These are phyloP conservation scores for Ganoderma multipileum DNA, from an alignment of 1,284 basidiomycete species.

Conservation along the genomic window DNA sequence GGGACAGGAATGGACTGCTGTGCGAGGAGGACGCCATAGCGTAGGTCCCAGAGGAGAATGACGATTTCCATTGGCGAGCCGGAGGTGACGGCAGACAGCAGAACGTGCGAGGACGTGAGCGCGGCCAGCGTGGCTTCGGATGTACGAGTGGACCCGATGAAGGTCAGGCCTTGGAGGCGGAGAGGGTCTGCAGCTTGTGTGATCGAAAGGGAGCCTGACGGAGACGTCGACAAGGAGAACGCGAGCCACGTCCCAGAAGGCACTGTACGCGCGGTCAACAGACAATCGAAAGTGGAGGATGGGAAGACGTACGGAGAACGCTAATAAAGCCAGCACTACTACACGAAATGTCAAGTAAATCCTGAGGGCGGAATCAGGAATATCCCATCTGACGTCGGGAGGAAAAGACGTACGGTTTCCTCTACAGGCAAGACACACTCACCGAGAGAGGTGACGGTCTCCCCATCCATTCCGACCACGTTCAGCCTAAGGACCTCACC, in stretches of 20 bases:
- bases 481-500: slow-evolving; percentile 21
- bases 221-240: slow-evolving; percentile 48
- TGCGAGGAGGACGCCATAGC: slow-evolving; percentile 70
- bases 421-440: slow-evolving; percentile 27
- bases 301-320: slow-evolving; percentile 51
- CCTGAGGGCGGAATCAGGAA: slow-evolving; percentile 24
- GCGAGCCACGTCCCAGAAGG: slow-evolving; percentile 54
- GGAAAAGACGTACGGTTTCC: slow-evolving; percentile 26
- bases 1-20: slow-evolving; percentile 61
- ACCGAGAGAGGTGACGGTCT: slow-evolving; percentile 21
- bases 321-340: slow-evolving; percentile 56
- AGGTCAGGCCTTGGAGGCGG: slow-evolving; percentile 43
- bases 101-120: slow-evolving; percentile 67
- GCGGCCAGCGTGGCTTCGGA: slow-evolving; percentile 54
- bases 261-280: slow-evolving; percentile 36
- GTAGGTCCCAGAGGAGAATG: slow-evolving; percentile 76
- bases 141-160: slow-evolving; percentile 32
- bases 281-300: not conserved
- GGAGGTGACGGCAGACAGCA: slow-evolving; percentile 58
- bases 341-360: slow-evolving; percentile 49
- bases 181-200: slow-evolving; percentile 46
- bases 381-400: not conserved
- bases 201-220: slow-evolving; percentile 32
- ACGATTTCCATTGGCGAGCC: slow-evolving; percentile 52
- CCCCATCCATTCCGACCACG: slow-evolving; percentile 26